Conservation (phyloP, 2,329 filamentous ascomycete genomes). For the Phoma herbarum region DNA sequence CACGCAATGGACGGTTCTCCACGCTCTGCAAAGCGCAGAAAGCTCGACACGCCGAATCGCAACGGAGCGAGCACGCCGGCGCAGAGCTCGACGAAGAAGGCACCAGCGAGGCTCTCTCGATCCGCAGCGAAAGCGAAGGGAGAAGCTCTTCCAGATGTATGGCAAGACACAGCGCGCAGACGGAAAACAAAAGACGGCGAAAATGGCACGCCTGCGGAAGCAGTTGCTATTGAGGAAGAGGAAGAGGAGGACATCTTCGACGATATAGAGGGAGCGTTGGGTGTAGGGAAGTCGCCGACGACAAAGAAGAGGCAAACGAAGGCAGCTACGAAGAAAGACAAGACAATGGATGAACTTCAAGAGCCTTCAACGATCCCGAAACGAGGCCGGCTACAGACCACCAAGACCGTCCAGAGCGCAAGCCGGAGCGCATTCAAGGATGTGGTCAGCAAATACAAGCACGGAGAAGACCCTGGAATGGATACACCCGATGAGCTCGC, state of each 20-base stretch:
- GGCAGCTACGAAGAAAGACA: slow-evolving; percentile 13
- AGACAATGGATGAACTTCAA: slow-evolving; percentile 27
- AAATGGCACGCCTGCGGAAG: slow-evolving; percentile 24
- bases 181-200: slow-evolving; percentile 20
- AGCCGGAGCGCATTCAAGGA: slow-evolving; percentile 24
- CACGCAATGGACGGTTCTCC: slow-evolving; percentile 45
- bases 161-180: slow-evolving; percentile 19
- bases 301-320: slow-evolving; percentile 21
- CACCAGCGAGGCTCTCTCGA: slow-evolving; percentile 33
- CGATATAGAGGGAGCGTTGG: slow-evolving; percentile 55
- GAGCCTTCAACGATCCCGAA: slow-evolving; percentile 29
- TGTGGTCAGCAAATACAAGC: slow-evolving; percentile 23
- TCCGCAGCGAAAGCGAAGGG: slow-evolving; percentile 27
- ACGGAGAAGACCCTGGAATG: slow-evolving; percentile 18
- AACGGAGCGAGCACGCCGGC: slow-evolving; percentile 33
- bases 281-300: slow-evolving; percentile 30
- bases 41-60: slow-evolving; percentile 42
- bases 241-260: slow-evolving; percentile 52
- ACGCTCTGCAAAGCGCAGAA: slow-evolving; percentile 50
- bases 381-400: slow-evolving; percentile 25
- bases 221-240: slow-evolving; percentile 23
- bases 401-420: slow-evolving; percentile 28
- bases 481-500: slow-evolving; percentile 35
- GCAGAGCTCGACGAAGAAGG: slow-evolving; percentile 31
- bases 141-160: slow-evolving; percentile 15